Evolutionary conservation across 345 rosid genomes (phyloP), one percentile per base, ranked within the genome.

Genomic region (Populus alba): DNA sequence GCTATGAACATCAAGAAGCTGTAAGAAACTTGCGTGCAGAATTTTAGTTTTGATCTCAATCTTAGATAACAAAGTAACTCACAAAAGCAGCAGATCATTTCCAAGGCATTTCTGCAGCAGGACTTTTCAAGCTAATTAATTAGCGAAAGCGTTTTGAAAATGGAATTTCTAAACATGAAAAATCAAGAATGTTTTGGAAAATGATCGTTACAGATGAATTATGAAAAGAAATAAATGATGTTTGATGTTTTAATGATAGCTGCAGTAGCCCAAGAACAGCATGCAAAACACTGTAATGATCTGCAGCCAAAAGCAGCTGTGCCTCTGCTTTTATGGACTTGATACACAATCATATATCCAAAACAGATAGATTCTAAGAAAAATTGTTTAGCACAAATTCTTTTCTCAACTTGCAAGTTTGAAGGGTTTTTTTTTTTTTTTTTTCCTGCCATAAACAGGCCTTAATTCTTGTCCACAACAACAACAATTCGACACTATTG

Each of bases 401-500:
- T 25, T 25, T 3, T 55, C 27, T 55, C 23, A 55, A 22, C 62
- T 3, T 55, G 27, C 27, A 55, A 22, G 62, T n/a, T 8, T 11
- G 2, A 23, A 11, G 23, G 35, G 0, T 7, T 71, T 27, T 31
- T 71, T 16, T 55, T 35, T 72, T 72, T 53, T n/a, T n/a, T n/a
- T n/a, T 35, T 72, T 72, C 33, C 5, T 2, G 31, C 15, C 49
- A 22, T 47, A 57, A 72, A n/a, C 8, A 55, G 0, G 12, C 9
- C 45, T 20, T 9, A 11, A 10, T 11, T 37, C 53, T 23, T 35
- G 31, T 59, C 12, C 53, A 38, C 53, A 20, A 8, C 23, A 73
- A 22, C 76, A n/a, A 73, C 15, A 61, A 59, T 59, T 73, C 38
- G 6, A 61, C 68, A 73, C 76, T 59, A 39, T 61, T 73, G 22